Evolutionary conservation across 768 basidiomycete genomes (phyloP).

Genomic region (Mycena olivaceomarginata): DNA sequence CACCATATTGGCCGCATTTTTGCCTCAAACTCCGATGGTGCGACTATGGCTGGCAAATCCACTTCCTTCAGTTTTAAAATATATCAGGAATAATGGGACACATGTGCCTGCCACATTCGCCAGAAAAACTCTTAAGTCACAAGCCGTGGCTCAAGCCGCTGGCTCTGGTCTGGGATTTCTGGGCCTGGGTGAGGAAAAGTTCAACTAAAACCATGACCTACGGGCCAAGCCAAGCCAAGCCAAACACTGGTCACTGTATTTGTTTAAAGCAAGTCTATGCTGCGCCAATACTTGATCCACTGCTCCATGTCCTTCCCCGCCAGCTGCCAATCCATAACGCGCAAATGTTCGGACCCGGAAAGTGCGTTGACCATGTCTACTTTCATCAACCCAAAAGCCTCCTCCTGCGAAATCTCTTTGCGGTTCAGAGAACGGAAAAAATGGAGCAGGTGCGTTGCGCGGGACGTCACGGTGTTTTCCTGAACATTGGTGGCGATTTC

Average conservation of each 20-base stretch:
- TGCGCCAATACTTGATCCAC: slow-evolving; percentile 45
- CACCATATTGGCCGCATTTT: too few relatives aligned
- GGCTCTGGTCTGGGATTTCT: too few relatives aligned
- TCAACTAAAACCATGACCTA: too few relatives aligned
- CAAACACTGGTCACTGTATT: neutral
- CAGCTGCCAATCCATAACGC: neutral
- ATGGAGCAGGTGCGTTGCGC: slow-evolving; percentile 5
- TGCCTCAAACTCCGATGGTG: too few relatives aligned
- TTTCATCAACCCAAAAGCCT: slow-evolving; percentile 32
- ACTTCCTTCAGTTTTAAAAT: too few relatives aligned
- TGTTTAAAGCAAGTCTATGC: neutral
- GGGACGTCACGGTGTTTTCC: neutral
- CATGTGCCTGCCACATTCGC: too few relatives aligned
- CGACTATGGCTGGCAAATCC: too few relatives aligned
- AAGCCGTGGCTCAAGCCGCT: too few relatives aligned
- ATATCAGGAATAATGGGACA: too few relatives aligned
- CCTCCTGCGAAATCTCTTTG: neutral
- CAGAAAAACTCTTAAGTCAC: too few relatives aligned
- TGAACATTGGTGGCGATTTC: neutral
- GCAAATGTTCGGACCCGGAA: neutral
- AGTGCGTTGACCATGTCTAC: slow-evolving; percentile 14
- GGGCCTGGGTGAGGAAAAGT: too few relatives aligned
- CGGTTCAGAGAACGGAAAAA: slow-evolving; percentile 17
- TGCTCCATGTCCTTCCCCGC: slow-evolving; percentile 25
- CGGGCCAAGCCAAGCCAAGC: too few relatives aligned